A percentile compares a stretch with the other conserved stretches of the same genome.
Evolutionary conservation across 306 rosid genomes (phyloP).

Genomic region (Comarum palustre): DNA sequence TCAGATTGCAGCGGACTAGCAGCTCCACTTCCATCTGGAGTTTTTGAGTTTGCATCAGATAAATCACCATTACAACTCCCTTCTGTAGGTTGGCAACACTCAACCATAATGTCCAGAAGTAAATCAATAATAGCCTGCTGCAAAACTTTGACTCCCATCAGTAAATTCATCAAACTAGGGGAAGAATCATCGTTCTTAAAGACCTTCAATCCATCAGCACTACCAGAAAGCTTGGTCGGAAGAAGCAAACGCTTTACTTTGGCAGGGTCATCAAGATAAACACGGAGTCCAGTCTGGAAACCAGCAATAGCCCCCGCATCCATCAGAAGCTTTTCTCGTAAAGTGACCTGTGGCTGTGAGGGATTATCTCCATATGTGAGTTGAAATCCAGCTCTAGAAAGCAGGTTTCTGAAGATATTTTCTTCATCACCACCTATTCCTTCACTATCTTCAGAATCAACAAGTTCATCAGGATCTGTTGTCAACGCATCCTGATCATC

Average conservation of each 20-base stretch:
- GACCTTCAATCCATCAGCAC: slow-evolving; percentile 76
- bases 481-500: slow-evolving; percentile 98
- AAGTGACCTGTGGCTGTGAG: slow-evolving; percentile 92
- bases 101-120: slow-evolving; percentile 97
- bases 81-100: slow-evolving; percentile 98
- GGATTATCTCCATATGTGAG: slow-evolving; percentile 94
- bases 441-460: slow-evolving; percentile 95
- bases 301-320: slow-evolving; percentile 99
- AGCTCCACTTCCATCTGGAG: slow-evolving; percentile 53
- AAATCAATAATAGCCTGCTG: slow-evolving; percentile 98
- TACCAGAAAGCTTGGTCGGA: slow-evolving; percentile 85
- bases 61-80: slow-evolving; percentile 56
- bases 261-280: slow-evolving; percentile 98
- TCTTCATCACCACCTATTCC: slow-evolving; percentile 98
- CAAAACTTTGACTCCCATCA: slow-evolving; percentile 97
- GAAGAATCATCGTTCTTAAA: slow-evolving; percentile 72
- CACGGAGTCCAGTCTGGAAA: slow-evolving; percentile 94
- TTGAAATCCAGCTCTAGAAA: slow-evolving; percentile 96
- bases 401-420: slow-evolving; percentile 91
- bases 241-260: slow-evolving; percentile 97
- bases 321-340: slow-evolving; percentile 91
- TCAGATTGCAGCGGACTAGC: slow-evolving; percentile 51
- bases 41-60: slow-evolving; percentile 55
- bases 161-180: slow-evolving; percentile 96
- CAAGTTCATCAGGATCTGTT: slow-evolving; percentile 92